Evolutionary conservation across 2,329 filamentous ascomycete species (phyloP).

Genomic region (Apiospora saccharicola): DNA sequence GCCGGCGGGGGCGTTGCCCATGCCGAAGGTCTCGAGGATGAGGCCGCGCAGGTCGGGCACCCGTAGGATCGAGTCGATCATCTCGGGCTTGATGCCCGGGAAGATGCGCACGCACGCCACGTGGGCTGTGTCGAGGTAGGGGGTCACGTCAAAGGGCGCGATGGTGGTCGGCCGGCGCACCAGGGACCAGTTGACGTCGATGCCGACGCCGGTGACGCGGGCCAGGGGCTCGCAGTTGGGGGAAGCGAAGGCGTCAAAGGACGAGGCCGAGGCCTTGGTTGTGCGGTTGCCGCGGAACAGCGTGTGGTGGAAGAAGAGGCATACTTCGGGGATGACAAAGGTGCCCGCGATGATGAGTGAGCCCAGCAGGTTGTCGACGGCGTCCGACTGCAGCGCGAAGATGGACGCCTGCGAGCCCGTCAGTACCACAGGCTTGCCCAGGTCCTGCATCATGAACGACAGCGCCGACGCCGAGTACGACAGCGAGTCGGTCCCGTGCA

Average conservation of each 20-base stretch:
- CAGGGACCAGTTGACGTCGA: slow-evolving; percentile 81
- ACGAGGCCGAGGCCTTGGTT: slow-evolving; percentile 86
- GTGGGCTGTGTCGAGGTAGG: slow-evolving; percentile 82
- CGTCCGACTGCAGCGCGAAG: slow-evolving; percentile 89
- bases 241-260: slow-evolving; percentile 86
- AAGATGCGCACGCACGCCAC: slow-evolving; percentile 91
- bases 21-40: slow-evolving; percentile 90
- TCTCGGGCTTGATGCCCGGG: slow-evolving; percentile 90
- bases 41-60: slow-evolving; percentile 81
- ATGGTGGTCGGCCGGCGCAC: slow-evolving; percentile 78
- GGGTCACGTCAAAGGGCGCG: slow-evolving; percentile 76
- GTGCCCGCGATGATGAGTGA: slow-evolving; percentile 90
- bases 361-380: slow-evolving; percentile 87
- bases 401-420: slow-evolving; percentile 87
- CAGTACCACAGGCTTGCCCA: slow-evolving; percentile 90
- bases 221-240: slow-evolving; percentile 88
- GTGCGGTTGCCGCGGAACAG: slow-evolving; percentile 88
- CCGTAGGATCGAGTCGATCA: slow-evolving; percentile 84
- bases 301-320: slow-evolving; percentile 91
- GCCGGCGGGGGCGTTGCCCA: slow-evolving; percentile 88
- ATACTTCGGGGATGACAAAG: slow-evolving; percentile 92
- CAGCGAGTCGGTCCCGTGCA: slow-evolving; percentile 90
- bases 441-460: slow-evolving; percentile 87
- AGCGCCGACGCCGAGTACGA: slow-evolving; percentile 90
- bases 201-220: slow-evolving; percentile 80